phyloP scores from a whole-genome alignment of 805 yeast genomes.

The Vanderwaltozyma verrucispora region DNA sequence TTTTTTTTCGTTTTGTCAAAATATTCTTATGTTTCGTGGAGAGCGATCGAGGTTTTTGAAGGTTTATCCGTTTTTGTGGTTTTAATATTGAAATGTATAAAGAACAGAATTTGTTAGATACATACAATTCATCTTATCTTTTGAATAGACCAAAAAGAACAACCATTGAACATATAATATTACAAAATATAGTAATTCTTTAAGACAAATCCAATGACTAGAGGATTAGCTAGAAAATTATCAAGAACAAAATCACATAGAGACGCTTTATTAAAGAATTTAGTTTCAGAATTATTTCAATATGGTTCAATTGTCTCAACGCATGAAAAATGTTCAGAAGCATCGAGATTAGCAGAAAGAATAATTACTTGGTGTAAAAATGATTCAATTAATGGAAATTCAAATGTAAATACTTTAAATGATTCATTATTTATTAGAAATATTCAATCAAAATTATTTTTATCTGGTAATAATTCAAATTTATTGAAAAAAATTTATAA shows the following conservation, averaged over 20 bases:
- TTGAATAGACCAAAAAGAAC: too few relatives aligned
- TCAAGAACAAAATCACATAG: slow-evolving; percentile 40
- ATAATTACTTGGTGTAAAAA: slow-evolving; percentile 51
- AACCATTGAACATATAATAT: too few relatives aligned
- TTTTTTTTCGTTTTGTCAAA: too few relatives aligned
- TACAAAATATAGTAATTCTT: background rate
- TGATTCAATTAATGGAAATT: slow-evolving; percentile 2
- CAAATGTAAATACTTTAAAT: slow-evolving; percentile 9
- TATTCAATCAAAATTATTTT: slow-evolving; percentile 34
- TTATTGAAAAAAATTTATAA: slow-evolving; percentile 56
- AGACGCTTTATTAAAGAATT: slow-evolving; percentile 48
- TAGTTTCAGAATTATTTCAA: slow-evolving; percentile 56
- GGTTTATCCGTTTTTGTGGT: too few relatives aligned
- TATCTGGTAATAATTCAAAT: slow-evolving; percentile 35
- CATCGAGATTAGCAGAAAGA: slow-evolving; percentile 53
- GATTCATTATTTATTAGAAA: slow-evolving; percentile 12
- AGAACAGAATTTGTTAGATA: too few relatives aligned
- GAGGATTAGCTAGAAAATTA: slow-evolving; percentile 24
- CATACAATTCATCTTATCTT: too few relatives aligned
- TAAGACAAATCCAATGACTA: slow-evolving; percentile 16
- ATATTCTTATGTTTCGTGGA: too few relatives aligned
- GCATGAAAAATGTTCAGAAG: slow-evolving; percentile 62
- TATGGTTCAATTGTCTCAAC: slow-evolving; percentile 67
- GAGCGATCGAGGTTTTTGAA: too few relatives aligned
- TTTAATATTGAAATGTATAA: too few relatives aligned